Conservation (phyloP, 148 eudicot species). For the Vaccinium corymbosum region DNA sequence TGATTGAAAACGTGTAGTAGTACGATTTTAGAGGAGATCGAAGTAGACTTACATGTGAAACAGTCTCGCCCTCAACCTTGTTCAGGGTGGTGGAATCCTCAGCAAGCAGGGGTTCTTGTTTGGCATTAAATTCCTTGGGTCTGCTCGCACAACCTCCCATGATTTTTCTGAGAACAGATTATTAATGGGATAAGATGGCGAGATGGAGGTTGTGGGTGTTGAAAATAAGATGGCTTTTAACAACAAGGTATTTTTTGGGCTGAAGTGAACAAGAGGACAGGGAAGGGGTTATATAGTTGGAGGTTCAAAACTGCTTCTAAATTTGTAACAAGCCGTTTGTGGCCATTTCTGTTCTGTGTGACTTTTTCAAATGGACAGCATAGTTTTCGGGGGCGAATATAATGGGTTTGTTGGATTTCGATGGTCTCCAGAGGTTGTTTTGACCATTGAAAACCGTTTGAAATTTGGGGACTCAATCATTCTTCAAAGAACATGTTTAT, state of each 20-base stretch:
- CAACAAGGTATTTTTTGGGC: neutral
- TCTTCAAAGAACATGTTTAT: neutral
- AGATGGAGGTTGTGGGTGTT: constrained; percentile 16
- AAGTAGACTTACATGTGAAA: constrained; percentile 27
- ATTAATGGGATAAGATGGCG: constrained; percentile 27
- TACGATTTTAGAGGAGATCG: no score
- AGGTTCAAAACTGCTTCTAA: neutral
- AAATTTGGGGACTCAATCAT: neutral
- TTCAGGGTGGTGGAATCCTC: constrained; percentile 33
- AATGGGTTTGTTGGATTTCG: neutral
- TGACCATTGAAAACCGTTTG: neutral
- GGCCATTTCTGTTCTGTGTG: neutral
- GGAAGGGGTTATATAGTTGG: constrained; percentile 5
- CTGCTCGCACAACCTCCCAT: constrained; percentile 90
- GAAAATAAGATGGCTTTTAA: neutral
- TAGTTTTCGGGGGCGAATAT: neutral
- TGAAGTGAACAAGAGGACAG: neutral
- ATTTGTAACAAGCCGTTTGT: neutral
- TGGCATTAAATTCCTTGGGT: constrained; percentile 51
- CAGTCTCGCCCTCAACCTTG: constrained; percentile 23
- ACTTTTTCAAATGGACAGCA: neutral
- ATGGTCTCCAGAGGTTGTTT: neutral
- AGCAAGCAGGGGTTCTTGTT: constrained; percentile 26
- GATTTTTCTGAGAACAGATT: constrained; percentile 12
- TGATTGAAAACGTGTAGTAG: no score